A percentile compares a stretch with the other conserved stretches of the same genome.
Evolutionary conservation across 371 early-diverging fungal species (phyloP).

Genomic region (Syncephalastrum racemosum): DNA sequence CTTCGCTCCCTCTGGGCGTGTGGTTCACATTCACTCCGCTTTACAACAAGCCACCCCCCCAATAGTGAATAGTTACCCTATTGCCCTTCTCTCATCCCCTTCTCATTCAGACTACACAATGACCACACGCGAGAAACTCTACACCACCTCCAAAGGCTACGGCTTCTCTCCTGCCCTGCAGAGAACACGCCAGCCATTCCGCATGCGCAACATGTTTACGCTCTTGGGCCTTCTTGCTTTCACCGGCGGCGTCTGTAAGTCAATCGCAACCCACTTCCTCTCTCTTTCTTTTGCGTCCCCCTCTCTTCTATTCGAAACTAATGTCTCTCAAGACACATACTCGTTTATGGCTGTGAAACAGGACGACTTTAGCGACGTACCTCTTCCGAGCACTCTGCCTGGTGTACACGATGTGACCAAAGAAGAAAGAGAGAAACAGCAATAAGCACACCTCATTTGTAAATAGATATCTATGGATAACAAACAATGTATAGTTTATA

Average conservation of each 20-base stretch:
- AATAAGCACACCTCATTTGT: conserved; percentile 2
- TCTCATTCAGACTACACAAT: conserved; percentile 1
- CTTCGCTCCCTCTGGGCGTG: no score
- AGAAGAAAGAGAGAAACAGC: conserved; percentile 19
- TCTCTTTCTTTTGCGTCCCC: background rate
- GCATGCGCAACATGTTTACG: conserved; percentile 45
- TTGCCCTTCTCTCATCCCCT: no score
- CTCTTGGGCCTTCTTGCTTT: conserved; percentile 48
- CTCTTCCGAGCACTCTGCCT: conserved; percentile 37
- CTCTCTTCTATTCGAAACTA: background rate
- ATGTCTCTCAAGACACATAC: conserved; percentile 38
- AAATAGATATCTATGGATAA: background rate
- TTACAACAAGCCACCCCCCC: no score
- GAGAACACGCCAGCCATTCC: conserved; percentile 54
- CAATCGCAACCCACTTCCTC: background rate
- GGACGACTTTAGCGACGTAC: conserved; percentile 62
- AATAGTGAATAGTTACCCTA: no score
- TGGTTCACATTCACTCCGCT: no score
- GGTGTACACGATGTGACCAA: conserved; percentile 37
- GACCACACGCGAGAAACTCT: conserved; percentile 41
- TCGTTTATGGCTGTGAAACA: conserved; percentile 59
- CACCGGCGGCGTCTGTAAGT: conserved; percentile 57
- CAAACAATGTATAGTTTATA: background rate
- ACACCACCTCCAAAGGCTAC: conserved; percentile 47
- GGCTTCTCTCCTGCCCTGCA: conserved; percentile 56